Percentiles rank a stretch among this genome's conserved stretches.
phyloP scores from a whole-genome alignment of 2,329 filamentous ascomycete species.

The Fonsecaea erecta region DNA sequence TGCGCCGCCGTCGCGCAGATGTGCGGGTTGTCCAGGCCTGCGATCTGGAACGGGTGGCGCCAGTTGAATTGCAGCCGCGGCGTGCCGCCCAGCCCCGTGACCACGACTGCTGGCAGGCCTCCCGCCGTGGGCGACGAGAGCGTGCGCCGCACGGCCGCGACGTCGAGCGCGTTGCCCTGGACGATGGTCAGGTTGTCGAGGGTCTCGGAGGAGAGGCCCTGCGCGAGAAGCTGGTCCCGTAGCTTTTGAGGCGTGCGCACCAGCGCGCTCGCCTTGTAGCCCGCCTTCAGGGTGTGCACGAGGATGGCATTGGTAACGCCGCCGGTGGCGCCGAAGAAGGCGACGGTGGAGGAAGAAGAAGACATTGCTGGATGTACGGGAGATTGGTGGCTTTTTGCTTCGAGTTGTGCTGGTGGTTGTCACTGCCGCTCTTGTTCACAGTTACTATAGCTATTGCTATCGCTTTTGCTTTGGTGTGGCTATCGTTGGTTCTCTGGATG shows the following conservation, averaged over 20 bases:
- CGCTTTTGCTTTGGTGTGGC: background rate
- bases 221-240: constrained; percentile 45
- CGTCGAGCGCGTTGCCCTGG: constrained; percentile 53
- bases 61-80: constrained; percentile 36
- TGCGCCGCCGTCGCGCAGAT: constrained; percentile 43
- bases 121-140: constrained; percentile 41
- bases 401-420: background rate
- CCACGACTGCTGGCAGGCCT: constrained; percentile 46
- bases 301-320: constrained; percentile 54
- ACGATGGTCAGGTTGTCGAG: constrained; percentile 53
- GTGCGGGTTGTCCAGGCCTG: constrained; percentile 43
- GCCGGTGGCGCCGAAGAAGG: constrained; percentile 60
- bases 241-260: constrained; percentile 58
- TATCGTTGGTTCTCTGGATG: background rate
- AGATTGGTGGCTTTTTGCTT: background rate
- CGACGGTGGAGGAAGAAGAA: constrained; percentile 43
- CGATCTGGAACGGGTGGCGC: constrained; percentile 37
- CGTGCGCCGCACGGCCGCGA: constrained; percentile 47
- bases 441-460: background rate
- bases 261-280: constrained; percentile 51
- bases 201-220: constrained; percentile 47
- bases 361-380: background rate
- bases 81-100: constrained; percentile 54
- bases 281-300: constrained; percentile 50
- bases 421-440: background rate